phyloP scores from a whole-genome alignment of 371 early-diverging fungal species.

The Apophysomyces trapeziformis region DNA sequence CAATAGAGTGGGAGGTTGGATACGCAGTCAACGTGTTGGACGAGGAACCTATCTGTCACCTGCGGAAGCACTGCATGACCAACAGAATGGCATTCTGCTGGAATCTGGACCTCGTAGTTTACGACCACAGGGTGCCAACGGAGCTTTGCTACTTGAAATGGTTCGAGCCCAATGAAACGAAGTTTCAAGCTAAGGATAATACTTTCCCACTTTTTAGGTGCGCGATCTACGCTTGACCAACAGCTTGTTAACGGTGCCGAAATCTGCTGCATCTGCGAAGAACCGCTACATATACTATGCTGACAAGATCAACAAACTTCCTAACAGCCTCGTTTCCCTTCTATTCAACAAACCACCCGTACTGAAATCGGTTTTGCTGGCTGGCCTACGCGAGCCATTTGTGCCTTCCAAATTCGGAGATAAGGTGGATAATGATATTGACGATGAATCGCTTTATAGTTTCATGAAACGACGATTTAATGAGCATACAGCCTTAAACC shows the following conservation, averaged over 20 bases:
- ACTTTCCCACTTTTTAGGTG: constrained; percentile 43
- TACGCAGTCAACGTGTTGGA: constrained; percentile 63
- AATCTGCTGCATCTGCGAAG: constrained; percentile 73
- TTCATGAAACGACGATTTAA: constrained; percentile 84
- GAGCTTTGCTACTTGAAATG: constrained; percentile 78
- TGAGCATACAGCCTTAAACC: constrained; percentile 38
- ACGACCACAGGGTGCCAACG: constrained; percentile 76
- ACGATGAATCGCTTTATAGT: constrained; percentile 53
- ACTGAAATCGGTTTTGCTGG: constrained; percentile 48
- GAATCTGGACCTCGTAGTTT: constrained; percentile 92
- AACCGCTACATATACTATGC: constrained; percentile 84
- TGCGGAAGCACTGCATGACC: constrained; percentile 1
- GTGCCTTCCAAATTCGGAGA: constrained; percentile 4
- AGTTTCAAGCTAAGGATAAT: background rate
- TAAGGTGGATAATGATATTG: constrained; percentile 67
- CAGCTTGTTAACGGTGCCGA: constrained; percentile 63
- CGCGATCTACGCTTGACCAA: constrained; percentile 62
- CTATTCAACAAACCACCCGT: constrained; percentile 57
- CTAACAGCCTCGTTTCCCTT: constrained; percentile 49
- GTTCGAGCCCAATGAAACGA: constrained; percentile 40
- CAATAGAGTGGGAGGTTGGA: constrained; percentile 87
- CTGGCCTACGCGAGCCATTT: constrained; percentile 56
- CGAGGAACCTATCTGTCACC: constrained; percentile 27
- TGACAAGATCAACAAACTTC: constrained; percentile 69
- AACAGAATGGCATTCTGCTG: constrained; percentile 58